Evolutionary conservation across 257 asterid genomes (phyloP).

Genomic region (Perilla frutescens): DNA sequence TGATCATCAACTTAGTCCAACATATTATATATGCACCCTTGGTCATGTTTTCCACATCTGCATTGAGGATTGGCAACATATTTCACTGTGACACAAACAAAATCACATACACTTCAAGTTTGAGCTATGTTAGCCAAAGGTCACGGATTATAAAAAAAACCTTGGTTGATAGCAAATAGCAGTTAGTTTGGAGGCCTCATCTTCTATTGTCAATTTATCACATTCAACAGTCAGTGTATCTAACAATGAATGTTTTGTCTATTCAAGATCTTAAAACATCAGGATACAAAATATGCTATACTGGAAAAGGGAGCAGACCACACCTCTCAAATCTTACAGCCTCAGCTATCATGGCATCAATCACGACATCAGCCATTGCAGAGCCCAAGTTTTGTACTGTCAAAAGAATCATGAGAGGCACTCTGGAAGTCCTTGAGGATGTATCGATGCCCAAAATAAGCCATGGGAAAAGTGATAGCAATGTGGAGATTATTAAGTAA

Average conservation of each 20-base stretch:
- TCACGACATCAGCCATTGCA: conserved; percentile 98
- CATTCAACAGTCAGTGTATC: conserved; percentile 3
- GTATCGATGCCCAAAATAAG: conserved; percentile 58
- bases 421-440: conserved; percentile 64
- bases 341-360: conserved; percentile 99
- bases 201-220: conserved; percentile 7
- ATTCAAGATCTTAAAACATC: conserved; percentile 14
- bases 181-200: conserved; percentile 21
- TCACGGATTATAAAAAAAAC: background rate
- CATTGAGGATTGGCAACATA: background rate
- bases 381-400: conserved; percentile 91
- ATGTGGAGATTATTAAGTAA: conserved; percentile 75
- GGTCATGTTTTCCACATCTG: conserved; percentile 7
- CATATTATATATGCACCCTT: conserved; percentile 2
- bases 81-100: conserved; percentile 3
- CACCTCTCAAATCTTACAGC: conserved; percentile 85
- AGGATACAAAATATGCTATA: conserved; percentile 14
- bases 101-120: conserved; percentile 23
- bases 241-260: background rate
- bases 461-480: conserved; percentile 90
- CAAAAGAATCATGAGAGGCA: conserved; percentile 79
- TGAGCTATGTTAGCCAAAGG: conserved; percentile 10
- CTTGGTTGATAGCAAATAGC: background rate
- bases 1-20: conserved; percentile 7
- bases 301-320: background rate